A percentile compares a stretch with the other conserved stretches of the same genome.
phyloP scores from a whole-genome alignment of 2,329 filamentous ascomycete genomes.

The Allantophomopsis lycopodina region DNA sequence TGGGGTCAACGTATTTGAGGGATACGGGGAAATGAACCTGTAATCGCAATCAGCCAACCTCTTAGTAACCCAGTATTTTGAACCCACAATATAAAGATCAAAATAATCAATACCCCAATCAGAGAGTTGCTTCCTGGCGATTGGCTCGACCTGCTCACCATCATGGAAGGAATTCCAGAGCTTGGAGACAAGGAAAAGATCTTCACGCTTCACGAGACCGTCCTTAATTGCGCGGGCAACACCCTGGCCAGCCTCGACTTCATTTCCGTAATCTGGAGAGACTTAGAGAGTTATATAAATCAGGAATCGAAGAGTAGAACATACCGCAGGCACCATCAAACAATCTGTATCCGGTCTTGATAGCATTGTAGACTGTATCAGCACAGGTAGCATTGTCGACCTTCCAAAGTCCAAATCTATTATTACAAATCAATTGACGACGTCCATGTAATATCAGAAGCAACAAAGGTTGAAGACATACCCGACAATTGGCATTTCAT shows the following conservation, averaged over 20 bases:
- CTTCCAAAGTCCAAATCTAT: conserved; percentile 49
- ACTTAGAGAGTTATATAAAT: background rate
- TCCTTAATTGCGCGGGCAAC: conserved; percentile 70
- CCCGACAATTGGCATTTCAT: conserved; percentile 44
- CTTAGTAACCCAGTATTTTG: too few species aligned
- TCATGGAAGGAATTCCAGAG: conserved; percentile 91
- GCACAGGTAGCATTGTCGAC: conserved; percentile 45
- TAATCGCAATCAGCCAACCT: too few species aligned
- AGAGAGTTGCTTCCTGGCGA: conserved; percentile 61
- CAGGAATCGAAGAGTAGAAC: conserved; percentile 4
- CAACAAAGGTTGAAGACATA: conserved; percentile 19
- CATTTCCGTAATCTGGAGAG: conserved; percentile 64
- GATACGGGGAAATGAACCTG: conserved; percentile 66
- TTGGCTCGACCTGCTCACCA: conserved; percentile 60
- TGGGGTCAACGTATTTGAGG: conserved; percentile 72
- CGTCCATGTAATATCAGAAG: too few species aligned
- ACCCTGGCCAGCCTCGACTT: conserved; percentile 64
- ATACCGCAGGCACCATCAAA: conserved; percentile 44
- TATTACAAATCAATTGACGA: too few species aligned
- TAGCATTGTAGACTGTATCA: conserved; percentile 50
- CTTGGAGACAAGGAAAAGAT: conserved; percentile 87
- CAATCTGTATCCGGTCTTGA: conserved; percentile 37
- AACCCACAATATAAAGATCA: conserved; percentile 63
- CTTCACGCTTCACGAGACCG: conserved; percentile 67
- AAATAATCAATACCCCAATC: conserved; percentile 85